These are phyloP conservation scores for Cyberlindnera samutprakarnensis DNA, from an alignment of 805 yeast species.

Conservation along the genomic window DNA sequence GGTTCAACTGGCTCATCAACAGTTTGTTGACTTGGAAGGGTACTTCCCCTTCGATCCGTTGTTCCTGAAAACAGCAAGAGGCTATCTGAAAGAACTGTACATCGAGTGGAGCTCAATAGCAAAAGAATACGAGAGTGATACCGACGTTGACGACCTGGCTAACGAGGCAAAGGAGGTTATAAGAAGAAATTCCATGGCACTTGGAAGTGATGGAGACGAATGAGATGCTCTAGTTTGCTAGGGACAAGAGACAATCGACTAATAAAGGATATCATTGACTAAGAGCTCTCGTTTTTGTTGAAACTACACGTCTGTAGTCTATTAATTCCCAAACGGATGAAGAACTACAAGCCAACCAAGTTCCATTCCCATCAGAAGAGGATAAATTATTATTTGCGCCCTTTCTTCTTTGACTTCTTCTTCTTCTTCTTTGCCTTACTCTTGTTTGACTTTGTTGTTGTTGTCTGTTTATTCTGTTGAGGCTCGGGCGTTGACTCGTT, in stretches of 20 bases:
- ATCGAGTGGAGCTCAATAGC: slow-evolving; percentile 83
- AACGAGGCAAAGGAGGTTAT: slow-evolving; percentile 17
- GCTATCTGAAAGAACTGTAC: slow-evolving; percentile 45
- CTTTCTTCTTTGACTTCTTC: slow-evolving; percentile 10
- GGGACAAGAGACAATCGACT: too few species aligned
- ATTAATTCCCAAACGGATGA: too few species aligned
- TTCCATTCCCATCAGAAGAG: too few species aligned
- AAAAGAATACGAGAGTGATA: slow-evolving; percentile 42
- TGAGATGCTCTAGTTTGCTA: too few species aligned
- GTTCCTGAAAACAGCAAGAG: slow-evolving; percentile 54
- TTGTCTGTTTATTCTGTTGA: slow-evolving; percentile 1
- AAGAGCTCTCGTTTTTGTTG: too few species aligned
- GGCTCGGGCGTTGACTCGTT: slow-evolving; percentile 7
- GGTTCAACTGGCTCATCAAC: slow-evolving; percentile 59
- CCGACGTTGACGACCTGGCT: slow-evolving; percentile 34
- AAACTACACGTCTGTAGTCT: too few species aligned
- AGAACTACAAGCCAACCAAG: too few species aligned
- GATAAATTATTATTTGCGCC: slow-evolving; percentile 5
- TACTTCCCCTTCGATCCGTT: slow-evolving; percentile 96
- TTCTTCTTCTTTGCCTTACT: slow-evolving; percentile 9
- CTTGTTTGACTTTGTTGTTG: too few species aligned
- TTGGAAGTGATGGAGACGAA: slow-evolving; percentile 1
- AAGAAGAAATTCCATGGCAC: slow-evolving; percentile 14
- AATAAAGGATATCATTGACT: too few species aligned
- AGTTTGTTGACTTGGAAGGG: slow-evolving; percentile 84